A percentile compares a stretch with the other conserved stretches of the same genome.
Evolutionary conservation across 2,329 filamentous ascomycete genomes (phyloP).

Genomic region (Colletotrichum zoysiae): DNA sequence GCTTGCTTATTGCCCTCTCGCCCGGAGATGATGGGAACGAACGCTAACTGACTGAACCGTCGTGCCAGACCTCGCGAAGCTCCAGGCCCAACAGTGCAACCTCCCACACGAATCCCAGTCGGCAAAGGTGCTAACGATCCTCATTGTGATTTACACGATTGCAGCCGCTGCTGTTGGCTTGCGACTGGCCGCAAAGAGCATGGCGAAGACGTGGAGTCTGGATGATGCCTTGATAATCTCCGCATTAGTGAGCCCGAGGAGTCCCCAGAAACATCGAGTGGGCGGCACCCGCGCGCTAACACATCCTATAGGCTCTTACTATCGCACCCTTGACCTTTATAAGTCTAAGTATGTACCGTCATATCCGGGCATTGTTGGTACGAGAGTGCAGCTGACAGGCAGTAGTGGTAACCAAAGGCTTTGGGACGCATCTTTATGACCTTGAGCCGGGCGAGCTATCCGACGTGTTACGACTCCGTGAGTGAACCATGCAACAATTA

Average conservation of each 20-base stretch:
- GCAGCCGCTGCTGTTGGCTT: constrained; percentile 14
- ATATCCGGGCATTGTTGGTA: rapidly evolving
- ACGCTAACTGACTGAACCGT: background rate
- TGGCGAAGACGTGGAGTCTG: constrained; percentile 26
- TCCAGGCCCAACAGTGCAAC: constrained; percentile 35
- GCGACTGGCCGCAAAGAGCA: constrained; percentile 27
- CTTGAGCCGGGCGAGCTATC: constrained; percentile 28
- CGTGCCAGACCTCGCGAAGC: constrained; percentile 30
- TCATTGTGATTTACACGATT: constrained; percentile 20
- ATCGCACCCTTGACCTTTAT: constrained; percentile 32
- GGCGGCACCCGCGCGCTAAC: background rate
- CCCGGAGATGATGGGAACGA: background rate
- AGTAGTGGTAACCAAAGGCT: constrained; percentile 31
- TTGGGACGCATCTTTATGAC: constrained; percentile 41
- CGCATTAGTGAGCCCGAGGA: constrained; percentile 22
- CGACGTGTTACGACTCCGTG: constrained; percentile 29
- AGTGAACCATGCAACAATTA: background rate
- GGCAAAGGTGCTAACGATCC: constrained; percentile 18
- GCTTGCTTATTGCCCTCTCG: too few relatives aligned
- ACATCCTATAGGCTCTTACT: background rate
- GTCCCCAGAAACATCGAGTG: rapidly evolving
- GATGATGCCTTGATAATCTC: constrained; percentile 29
- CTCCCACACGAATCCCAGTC: constrained; percentile 38
- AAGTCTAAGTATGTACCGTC: constrained; percentile 15
- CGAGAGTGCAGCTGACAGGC: background rate